These are phyloP conservation scores for Ziziphus jujuba DNA, from an alignment of 306 rosid species.

Conservation along the genomic window DNA sequence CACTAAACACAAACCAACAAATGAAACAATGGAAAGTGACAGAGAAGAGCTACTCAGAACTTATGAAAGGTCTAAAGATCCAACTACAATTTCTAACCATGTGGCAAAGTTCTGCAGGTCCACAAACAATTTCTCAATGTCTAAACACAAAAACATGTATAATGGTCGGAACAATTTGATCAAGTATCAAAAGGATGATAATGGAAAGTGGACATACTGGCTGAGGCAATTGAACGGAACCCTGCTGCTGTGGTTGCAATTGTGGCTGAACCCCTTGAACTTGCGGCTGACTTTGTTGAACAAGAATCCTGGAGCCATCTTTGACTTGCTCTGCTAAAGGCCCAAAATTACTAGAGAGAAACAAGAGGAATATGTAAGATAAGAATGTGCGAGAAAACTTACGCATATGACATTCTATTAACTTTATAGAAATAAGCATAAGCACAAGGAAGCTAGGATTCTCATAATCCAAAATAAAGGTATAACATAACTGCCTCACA, in stretches of 20 bases:
- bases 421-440: background rate
- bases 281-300: constrained; percentile 65
- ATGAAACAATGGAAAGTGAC: background rate
- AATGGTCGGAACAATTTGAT: background rate
- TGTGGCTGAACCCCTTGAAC: constrained; percentile 65
- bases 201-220: constrained; percentile 51
- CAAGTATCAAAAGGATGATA: background rate
- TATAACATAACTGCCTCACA: background rate
- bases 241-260: constrained; percentile 62
- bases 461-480: constrained; percentile 3
- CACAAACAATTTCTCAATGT: background rate
- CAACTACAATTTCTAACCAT: background rate
- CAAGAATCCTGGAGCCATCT: constrained; percentile 67
- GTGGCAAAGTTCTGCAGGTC: background rate
- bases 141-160: constrained; percentile 14
- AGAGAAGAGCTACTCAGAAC: no score
- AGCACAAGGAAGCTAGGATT: background rate
- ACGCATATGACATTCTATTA: no score
- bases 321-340: constrained; percentile 70
- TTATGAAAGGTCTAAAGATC: no score
- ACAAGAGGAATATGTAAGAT: constrained; percentile 21
- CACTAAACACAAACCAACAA: background rate
- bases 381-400: background rate
- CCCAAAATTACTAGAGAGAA: constrained; percentile 55
- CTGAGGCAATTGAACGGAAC: constrained; percentile 57